A percentile compares a stretch with the other conserved stretches of the same genome.
phyloP scores from a whole-genome alignment of 345 rosid genomes.

The Ailanthus altissimus region DNA sequence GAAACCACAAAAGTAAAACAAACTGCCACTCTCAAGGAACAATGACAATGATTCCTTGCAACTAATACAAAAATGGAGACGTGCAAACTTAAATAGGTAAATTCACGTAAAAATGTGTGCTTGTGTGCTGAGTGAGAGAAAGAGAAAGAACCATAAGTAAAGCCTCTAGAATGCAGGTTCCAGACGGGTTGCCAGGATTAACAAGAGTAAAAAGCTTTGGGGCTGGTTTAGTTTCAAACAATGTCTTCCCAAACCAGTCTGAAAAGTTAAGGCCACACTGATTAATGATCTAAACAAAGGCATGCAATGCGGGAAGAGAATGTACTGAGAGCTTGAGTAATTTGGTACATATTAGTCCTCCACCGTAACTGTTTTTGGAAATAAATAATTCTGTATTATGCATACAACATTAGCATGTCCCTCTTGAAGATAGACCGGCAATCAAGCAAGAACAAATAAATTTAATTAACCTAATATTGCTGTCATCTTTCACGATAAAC shows the following conservation, averaged over 20 bases:
- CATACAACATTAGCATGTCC: too few relatives aligned
- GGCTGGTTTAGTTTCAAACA: constrained; percentile 64
- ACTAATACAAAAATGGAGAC: too few relatives aligned
- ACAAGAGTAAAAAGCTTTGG: constrained; percentile 94
- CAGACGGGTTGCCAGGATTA: constrained; percentile 95
- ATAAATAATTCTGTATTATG: background rate
- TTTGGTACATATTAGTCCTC: background rate
- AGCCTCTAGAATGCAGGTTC: constrained; percentile 81
- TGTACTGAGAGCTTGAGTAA: background rate
- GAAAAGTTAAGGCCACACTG: constrained; percentile 29
- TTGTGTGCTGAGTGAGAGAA: background rate
- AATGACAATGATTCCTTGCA: background rate
- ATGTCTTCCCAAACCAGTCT: constrained; percentile 84
- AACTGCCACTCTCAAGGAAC: background rate
- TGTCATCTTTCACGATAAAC: background rate
- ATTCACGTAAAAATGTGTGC: background rate
- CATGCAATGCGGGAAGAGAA: background rate
- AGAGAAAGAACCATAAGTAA: constrained; percentile 67
- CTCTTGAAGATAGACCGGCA: too few relatives aligned
- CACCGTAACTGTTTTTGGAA: constrained; percentile 1
- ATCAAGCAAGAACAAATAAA: background rate
- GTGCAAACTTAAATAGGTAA: too few relatives aligned
- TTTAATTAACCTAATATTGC: background rate
- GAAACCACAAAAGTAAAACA: constrained; percentile 6
- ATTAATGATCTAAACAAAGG: constrained; percentile 13